These are phyloP conservation scores for Talaromyces sp. DNA, from an alignment of 2,329 filamentous ascomycete genomes.

Conservation along the genomic window DNA sequence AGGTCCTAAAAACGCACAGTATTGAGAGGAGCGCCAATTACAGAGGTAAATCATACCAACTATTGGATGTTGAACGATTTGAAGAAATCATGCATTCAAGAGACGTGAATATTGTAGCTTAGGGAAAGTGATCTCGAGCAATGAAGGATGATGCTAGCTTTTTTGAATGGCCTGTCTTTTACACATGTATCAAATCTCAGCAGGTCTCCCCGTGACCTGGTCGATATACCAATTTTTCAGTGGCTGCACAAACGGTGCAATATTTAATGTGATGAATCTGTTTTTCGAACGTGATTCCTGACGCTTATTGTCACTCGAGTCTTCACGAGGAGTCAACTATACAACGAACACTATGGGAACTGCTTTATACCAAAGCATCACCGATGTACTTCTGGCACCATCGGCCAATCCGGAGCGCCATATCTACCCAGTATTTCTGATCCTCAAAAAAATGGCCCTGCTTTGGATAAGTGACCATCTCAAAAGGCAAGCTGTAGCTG, in stretches of 20 bases:
- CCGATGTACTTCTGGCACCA: constrained; percentile 13
- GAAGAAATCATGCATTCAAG: too few species aligned
- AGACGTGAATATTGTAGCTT: too few species aligned
- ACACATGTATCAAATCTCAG: not conserved
- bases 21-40: too few species aligned
- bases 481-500: constrained; percentile 16
- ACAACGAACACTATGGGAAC: not conserved
- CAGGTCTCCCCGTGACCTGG: not conserved
- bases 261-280: not conserved
- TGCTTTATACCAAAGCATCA: not conserved
- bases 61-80: too few species aligned
- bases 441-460: constrained; percentile 20
- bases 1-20: too few species aligned
- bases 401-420: not conserved
- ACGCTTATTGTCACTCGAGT: not conserved
- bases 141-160: not conserved
- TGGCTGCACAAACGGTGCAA: not conserved
- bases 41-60: too few species aligned
- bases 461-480: constrained; percentile 15
- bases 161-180: not conserved
- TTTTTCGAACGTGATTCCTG: not conserved
- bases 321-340: not conserved
- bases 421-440: constrained; percentile 17
- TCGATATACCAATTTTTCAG: not conserved
- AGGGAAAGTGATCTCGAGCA: not conserved